Percentiles rank a stretch among this genome's conserved stretches.
Conservation (phyloP, 192 early-diverging fungal species). For the Linnemannia exigua region DNA sequence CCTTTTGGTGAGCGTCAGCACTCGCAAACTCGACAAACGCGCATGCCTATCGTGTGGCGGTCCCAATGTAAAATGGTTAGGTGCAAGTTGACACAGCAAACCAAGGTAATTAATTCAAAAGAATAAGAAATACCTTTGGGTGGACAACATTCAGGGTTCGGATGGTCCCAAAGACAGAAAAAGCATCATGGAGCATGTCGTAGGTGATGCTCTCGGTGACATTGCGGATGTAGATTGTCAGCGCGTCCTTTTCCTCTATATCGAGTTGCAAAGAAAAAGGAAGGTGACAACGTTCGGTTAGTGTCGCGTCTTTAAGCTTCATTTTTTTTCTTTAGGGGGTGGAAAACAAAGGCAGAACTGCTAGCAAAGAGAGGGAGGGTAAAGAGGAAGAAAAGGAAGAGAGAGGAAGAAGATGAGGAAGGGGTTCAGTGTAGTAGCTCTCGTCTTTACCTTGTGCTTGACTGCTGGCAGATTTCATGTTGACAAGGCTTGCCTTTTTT, state of each 20-base stretch:
- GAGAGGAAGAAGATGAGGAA: background rate
- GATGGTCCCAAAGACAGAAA: conserved; percentile 56
- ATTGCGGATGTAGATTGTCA: conserved; percentile 58
- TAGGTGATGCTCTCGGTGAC: conserved; percentile 47
- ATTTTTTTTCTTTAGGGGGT: background rate
- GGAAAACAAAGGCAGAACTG: background rate
- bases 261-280: background rate
- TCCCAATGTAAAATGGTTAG: background rate
- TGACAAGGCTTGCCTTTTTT: conserved; percentile 36
- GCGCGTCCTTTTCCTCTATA: conserved; percentile 43
- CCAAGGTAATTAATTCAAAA: too few relatives aligned
- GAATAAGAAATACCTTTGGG: conserved; percentile 37
- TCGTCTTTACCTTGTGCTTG: conserved; percentile 37
- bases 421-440: background rate
- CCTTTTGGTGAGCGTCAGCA: conserved; percentile 52
- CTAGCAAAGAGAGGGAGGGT: background rate
- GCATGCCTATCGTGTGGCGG: conserved; percentile 17
- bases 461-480: conserved; percentile 43
- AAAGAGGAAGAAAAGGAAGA: background rate
- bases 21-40: conserved; percentile 58
- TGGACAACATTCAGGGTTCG: conserved; percentile 39
- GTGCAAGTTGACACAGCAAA: too few relatives aligned
- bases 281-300: background rate
- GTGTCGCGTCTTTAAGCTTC: background rate
- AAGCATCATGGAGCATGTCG: conserved; percentile 55